Percentiles rank a stretch among this genome's conserved stretches.
These are phyloP conservation scores for Rhizophagus prolifer DNA, from an alignment of 192 early-diverging fungal species.

Conservation along the genomic window DNA sequence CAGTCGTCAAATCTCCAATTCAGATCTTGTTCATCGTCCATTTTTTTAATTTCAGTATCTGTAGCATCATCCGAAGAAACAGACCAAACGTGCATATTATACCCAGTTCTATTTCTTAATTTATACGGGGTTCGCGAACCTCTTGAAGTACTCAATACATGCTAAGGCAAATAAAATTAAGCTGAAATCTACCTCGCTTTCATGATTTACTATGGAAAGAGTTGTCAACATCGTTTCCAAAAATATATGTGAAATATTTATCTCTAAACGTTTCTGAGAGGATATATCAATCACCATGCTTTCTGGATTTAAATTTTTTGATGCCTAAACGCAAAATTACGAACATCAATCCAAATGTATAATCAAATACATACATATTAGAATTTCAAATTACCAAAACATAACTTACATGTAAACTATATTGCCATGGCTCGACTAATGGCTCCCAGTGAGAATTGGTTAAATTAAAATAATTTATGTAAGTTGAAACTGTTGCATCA, in stretches of 20 bases:
- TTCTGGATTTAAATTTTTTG: slow-evolving; percentile 40
- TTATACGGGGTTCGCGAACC: slow-evolving; percentile 69
- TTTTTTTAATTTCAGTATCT: slow-evolving; percentile 66
- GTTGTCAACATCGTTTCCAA: slow-evolving; percentile 67
- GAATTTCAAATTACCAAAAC: neutral
- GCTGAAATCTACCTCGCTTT: slow-evolving; percentile 27
- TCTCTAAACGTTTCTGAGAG: slow-evolving; percentile 71
- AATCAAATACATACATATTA: neutral
- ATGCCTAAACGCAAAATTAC: slow-evolving; percentile 19
- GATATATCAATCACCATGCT: slow-evolving; percentile 62
- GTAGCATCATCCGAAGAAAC: slow-evolving; percentile 56
- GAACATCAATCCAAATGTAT: too few relatives aligned
- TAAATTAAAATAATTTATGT: slow-evolving; percentile 93
- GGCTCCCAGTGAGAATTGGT: slow-evolving; percentile 99
- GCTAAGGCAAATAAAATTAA: slow-evolving; percentile 23
- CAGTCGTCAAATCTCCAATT: slow-evolving; percentile 98
- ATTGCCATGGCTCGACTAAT: slow-evolving; percentile 87
- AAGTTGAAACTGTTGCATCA: slow-evolving; percentile 66
- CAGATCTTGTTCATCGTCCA: slow-evolving; percentile 72
- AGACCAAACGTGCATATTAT: slow-evolving; percentile 87
- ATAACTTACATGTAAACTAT: slow-evolving; percentile 50
- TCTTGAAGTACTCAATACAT: slow-evolving; percentile 32
- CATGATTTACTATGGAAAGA: slow-evolving; percentile 51
- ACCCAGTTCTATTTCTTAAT: slow-evolving; percentile 89
- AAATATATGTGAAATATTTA: slow-evolving; percentile 86